phyloP scores from a whole-genome alignment of 148 eudicot genomes.

The Pouteria glomerata region DNA sequence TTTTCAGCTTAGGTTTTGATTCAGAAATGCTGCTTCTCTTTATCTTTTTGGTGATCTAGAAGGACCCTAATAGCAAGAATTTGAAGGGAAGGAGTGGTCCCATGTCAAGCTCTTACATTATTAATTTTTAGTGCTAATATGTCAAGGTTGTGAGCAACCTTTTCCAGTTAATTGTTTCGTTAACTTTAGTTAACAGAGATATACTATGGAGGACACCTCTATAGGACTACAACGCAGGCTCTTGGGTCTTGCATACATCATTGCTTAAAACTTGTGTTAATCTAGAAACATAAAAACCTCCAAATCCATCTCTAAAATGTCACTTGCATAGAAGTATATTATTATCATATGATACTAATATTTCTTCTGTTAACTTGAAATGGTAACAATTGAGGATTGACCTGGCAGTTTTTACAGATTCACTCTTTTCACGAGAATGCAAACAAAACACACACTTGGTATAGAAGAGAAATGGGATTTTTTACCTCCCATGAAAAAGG shows the following conservation, averaged over 20 bases:
- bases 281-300: neutral
- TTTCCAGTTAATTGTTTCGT: neutral
- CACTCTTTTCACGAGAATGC: neutral
- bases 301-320: neutral
- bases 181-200: neutral
- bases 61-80: neutral
- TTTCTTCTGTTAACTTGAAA: neutral
- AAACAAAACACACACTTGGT: neutral
- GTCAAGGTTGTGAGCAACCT: no score
- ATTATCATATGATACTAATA: neutral
- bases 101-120: neutral
- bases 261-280: neutral
- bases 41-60: neutral
- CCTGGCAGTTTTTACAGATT: neutral
- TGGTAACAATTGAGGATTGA: neutral
- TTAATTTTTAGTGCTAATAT: neutral
- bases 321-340: neutral
- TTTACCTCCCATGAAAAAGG: conserved; percentile 89
- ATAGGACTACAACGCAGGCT: neutral
- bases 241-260: neutral
- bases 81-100: neutral
- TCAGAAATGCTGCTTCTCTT: neutral
- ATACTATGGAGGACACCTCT: neutral
- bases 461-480: neutral
- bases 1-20: neutral